A percentile compares a stretch with the other conserved stretches of the same genome.
Evolutionary conservation across 2,329 filamentous ascomycete species (phyloP).

Genomic region (Blumeria graminis): DNA sequence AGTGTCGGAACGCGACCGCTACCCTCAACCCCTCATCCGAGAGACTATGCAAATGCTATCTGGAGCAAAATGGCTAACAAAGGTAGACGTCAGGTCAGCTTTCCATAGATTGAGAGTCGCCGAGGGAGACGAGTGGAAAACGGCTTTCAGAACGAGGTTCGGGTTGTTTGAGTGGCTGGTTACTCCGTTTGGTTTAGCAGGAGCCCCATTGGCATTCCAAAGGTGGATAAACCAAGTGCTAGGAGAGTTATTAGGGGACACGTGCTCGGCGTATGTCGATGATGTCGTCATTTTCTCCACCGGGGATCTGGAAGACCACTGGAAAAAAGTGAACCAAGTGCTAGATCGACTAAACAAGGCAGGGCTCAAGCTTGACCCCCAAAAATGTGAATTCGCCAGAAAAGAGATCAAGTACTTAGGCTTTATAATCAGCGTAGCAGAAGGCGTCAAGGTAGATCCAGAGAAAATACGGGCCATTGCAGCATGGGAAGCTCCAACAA

Average conservation of each 20-base stretch:
- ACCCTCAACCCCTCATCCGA: background rate
- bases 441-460: background rate
- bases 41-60: background rate
- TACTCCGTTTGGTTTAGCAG: background rate
- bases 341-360: background rate
- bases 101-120: background rate
- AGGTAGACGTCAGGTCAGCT: background rate
- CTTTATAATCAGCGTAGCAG: background rate
- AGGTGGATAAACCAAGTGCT: background rate
- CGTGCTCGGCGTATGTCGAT: background rate
- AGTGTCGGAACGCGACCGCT: conserved; percentile 1
- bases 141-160: background rate
- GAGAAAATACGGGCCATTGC: background rate
- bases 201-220: background rate
- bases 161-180: background rate
- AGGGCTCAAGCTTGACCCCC: background rate
- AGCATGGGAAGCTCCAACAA: background rate
- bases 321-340: background rate
- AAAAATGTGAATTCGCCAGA: background rate
- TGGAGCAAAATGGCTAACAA: background rate
- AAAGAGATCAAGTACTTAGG: background rate
- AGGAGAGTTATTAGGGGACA: background rate
- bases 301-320: background rate
- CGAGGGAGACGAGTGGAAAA: background rate
- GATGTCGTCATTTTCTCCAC: background rate